Percentiles rank a stretch among this genome's conserved stretches.
These are phyloP conservation scores for Houttuynia cordata DNA, from an alignment of 164 flowering plant species.

Conservation along the genomic window DNA sequence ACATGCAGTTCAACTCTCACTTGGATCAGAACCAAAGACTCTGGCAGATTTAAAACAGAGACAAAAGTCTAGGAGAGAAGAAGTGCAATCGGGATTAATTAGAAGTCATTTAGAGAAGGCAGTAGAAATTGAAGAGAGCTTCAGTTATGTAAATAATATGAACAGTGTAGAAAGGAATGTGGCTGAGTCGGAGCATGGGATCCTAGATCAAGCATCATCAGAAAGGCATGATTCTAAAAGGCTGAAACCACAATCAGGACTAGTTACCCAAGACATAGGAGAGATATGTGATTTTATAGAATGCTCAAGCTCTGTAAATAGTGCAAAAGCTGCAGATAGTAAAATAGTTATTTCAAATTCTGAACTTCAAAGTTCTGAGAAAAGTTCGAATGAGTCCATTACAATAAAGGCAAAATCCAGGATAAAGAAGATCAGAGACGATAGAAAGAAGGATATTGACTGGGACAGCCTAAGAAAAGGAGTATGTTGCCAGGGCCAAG, in stretches of 20 bases:
- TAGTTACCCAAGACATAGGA: slow-evolving; percentile 6
- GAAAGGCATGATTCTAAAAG: slow-evolving; percentile 10
- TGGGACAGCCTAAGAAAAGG: slow-evolving; percentile 71
- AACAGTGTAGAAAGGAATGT: slow-evolving; percentile 1
- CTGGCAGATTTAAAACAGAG: not conserved
- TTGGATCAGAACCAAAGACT: slow-evolving; percentile 5
- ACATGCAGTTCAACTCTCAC: slow-evolving; percentile 1
- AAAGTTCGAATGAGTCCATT: slow-evolving; percentile 7
- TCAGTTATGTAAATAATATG: not conserved
- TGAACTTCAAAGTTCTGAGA: slow-evolving; percentile 5
- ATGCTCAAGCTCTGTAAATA: slow-evolving; percentile 3
- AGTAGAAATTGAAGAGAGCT: not conserved
- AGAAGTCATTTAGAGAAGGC: not conserved
- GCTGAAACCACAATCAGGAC: slow-evolving; percentile 7
- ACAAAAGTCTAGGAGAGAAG: not conserved
- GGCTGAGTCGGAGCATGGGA: slow-evolving; percentile 5
- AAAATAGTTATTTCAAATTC: not conserved
- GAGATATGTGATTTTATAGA: slow-evolving; percentile 8
- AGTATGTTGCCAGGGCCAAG: slow-evolving; percentile 18
- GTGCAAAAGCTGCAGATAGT: slow-evolving; percentile 2
- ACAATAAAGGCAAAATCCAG: slow-evolving; percentile 15
- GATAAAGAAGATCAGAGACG: slow-evolving; percentile 22
- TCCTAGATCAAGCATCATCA: slow-evolving; percentile 6
- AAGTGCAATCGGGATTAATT: not conserved
- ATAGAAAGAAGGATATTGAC: slow-evolving; percentile 31